These are phyloP conservation scores for Ceratobasidium sp. DNA, from an alignment of 1,284 basidiomycete genomes.

Conservation along the genomic window DNA sequence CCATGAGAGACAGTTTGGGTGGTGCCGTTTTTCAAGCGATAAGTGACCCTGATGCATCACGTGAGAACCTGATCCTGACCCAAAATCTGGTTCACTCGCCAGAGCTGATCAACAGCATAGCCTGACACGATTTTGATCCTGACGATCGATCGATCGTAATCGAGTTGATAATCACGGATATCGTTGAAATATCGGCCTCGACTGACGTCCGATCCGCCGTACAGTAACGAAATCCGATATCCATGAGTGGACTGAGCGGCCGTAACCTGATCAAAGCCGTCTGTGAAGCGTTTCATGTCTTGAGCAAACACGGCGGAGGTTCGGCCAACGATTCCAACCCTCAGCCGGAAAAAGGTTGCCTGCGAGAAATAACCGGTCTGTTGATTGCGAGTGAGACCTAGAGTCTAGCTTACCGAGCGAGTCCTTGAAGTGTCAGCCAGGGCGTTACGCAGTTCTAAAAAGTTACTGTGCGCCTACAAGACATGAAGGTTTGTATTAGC, in stretches of 20 bases:
- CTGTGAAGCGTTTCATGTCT: slow-evolving; percentile 12
- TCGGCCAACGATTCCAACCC: neutral
- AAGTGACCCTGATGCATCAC: slow-evolving; percentile 7
- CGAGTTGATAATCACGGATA: neutral
- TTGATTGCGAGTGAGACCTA: slow-evolving; percentile 1
- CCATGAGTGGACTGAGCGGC: neutral
- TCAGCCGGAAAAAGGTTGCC: slow-evolving; percentile 7
- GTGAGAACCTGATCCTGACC: neutral
- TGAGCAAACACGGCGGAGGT: slow-evolving; percentile 10
- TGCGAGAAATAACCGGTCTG: neutral
- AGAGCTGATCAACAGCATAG: slow-evolving; percentile 2
- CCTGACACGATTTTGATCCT: neutral
- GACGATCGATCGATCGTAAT: slow-evolving; percentile 15
- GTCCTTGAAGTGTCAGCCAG: neutral
- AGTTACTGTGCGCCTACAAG: slow-evolving; percentile 7
- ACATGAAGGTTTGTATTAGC: neutral
- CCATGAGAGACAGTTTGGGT: slow-evolving; percentile 11
- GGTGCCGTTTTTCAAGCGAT: slow-evolving; percentile 10
- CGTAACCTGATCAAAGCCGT: neutral
- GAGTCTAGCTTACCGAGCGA: neutral
- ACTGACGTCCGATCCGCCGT: slow-evolving; percentile 17
- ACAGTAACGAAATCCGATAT: neutral
- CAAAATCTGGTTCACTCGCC: neutral
- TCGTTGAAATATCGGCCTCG: slow-evolving; percentile 8
- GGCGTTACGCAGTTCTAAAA: neutral